Conservation (phyloP, 768 basidiomycete species). For the Pholiota molesta region DNA sequence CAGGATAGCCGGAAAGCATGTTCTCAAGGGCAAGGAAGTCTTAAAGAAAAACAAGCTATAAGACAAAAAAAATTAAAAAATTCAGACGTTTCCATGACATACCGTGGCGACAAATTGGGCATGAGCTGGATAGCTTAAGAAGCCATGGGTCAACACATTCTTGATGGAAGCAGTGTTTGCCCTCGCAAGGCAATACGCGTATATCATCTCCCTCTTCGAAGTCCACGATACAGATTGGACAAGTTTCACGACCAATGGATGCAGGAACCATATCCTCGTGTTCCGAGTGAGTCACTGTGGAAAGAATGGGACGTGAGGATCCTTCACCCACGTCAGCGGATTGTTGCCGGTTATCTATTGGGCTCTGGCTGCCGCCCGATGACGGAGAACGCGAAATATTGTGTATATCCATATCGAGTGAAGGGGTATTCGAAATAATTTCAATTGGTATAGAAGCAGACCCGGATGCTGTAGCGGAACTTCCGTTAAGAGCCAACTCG, state of each 20-base stretch:
- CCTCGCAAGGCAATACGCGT: constrained; percentile 88
- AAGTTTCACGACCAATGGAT: constrained; percentile 80
- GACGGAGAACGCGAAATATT: not conserved
- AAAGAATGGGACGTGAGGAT: constrained; percentile 5
- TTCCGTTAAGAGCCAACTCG: not conserved
- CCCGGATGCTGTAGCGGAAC: not conserved
- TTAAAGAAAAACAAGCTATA: constrained; percentile 21
- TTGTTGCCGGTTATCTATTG: not conserved
- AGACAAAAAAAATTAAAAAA: not conserved
- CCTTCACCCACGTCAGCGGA: constrained; percentile 24
- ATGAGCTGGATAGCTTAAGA: constrained; percentile 85
- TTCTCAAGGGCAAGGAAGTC: constrained; percentile 66
- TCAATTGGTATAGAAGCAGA: not conserved
- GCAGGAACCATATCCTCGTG: constrained; percentile 55
- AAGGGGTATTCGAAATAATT: not conserved
- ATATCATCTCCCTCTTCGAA: constrained; percentile 95
- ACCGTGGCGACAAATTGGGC: constrained; percentile 94
- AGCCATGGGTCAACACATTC: constrained; percentile 94
- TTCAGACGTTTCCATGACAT: constrained; percentile 19
- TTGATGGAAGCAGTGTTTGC: constrained; percentile 89
- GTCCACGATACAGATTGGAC: constrained; percentile 94
- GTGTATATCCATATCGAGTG: not conserved
- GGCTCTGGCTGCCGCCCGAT: constrained; percentile 8
- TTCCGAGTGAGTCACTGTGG: constrained; percentile 10
- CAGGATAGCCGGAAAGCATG: constrained; percentile 43